Evolutionary conservation across 345 rosid genomes (phyloP).

Genomic region (Murraya koenigii): DNA sequence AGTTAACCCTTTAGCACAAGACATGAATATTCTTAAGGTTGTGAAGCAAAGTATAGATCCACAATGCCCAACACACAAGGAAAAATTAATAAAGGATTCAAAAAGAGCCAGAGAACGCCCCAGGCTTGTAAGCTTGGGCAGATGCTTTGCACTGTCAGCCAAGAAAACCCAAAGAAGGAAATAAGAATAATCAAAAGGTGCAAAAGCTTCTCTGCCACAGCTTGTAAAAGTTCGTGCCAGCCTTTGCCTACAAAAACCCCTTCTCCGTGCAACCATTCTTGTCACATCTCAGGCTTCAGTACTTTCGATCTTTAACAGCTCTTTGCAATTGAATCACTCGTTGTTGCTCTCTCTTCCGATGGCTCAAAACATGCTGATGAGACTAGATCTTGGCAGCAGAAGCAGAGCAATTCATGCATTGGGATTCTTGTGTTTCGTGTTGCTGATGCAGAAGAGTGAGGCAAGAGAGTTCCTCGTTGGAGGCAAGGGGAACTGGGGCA

Average conservation of each 20-base stretch:
- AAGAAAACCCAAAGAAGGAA: slow-evolving; percentile 41
- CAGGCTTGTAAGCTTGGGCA: not conserved
- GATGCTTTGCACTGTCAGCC: slow-evolving; percentile 52
- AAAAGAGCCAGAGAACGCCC: not conserved
- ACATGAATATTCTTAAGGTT: slow-evolving; percentile 24
- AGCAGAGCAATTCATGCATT: slow-evolving; percentile 20
- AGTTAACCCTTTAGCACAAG: slow-evolving; percentile 18
- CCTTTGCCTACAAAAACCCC: slow-evolving; percentile 63
- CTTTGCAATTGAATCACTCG: no score
- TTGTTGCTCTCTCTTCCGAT: not conserved
- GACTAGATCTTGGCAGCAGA: not conserved
- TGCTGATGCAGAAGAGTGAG: slow-evolving; percentile 34
- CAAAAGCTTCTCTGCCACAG: slow-evolving; percentile 59
- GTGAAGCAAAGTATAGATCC: slow-evolving; percentile 43
- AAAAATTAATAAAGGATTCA: not conserved
- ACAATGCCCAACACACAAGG: not conserved
- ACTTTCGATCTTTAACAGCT: no score
- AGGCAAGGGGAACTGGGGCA: slow-evolving; percentile 58
- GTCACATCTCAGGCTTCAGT: slow-evolving; percentile 13
- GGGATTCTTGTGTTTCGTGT: slow-evolving; percentile 39
- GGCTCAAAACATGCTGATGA: slow-evolving; percentile 29
- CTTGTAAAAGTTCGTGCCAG: slow-evolving; percentile 28
- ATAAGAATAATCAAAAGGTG: slow-evolving; percentile 34
- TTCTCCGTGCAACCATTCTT: slow-evolving; percentile 15
- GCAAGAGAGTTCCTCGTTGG: slow-evolving; percentile 67